phyloP scores from a whole-genome alignment of 495 filamentous ascomycete genomes.

The Hypomontagnella submonticulosa region DNA sequence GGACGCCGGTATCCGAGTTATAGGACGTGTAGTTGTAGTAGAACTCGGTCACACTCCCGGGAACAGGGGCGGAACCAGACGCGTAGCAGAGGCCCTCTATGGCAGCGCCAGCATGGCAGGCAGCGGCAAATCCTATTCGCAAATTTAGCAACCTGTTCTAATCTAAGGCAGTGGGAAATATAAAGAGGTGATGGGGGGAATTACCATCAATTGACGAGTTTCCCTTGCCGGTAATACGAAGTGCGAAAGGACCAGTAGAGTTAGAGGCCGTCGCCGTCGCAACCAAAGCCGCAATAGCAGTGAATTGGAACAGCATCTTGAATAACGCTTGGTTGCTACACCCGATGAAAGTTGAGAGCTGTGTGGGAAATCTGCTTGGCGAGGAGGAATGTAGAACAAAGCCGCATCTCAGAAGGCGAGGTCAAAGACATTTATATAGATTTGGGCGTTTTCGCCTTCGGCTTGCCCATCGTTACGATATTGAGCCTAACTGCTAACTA shows the following conservation, averaged over 20 bases:
- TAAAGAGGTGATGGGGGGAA: not conserved
- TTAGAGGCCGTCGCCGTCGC: slow-evolving; percentile 27
- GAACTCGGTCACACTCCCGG: slow-evolving; percentile 16
- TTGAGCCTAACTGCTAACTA: not conserved
- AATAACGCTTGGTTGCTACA: not conserved
- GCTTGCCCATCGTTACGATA: slow-evolving; percentile 22
- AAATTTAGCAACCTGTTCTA: slow-evolving; percentile 11
- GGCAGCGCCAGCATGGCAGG: slow-evolving; percentile 39
- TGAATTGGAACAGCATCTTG: slow-evolving; percentile 24
- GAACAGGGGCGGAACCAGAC: slow-evolving; percentile 20
- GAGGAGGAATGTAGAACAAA: not conserved
- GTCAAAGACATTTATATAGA: slow-evolving; percentile 25
- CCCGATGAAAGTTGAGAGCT: not conserved
- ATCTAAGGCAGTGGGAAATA: not conserved
- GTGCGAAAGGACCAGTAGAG: slow-evolving; percentile 37
- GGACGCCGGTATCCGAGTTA: slow-evolving; percentile 22
- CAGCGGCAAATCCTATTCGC: slow-evolving; percentile 33
- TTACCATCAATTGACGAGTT: slow-evolving; percentile 38
- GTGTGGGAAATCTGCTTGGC: not conserved
- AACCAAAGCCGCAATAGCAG: slow-evolving; percentile 20
- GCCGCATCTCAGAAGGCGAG: not conserved
- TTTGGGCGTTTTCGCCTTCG: slow-evolving; percentile 12
- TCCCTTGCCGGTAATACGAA: slow-evolving; percentile 38
- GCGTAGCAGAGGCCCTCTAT: slow-evolving; percentile 40
- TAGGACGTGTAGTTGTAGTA: slow-evolving; percentile 37